phyloP scores from a whole-genome alignment of 2,329 filamentous ascomycete genomes.

The Beauveria caledonica region DNA sequence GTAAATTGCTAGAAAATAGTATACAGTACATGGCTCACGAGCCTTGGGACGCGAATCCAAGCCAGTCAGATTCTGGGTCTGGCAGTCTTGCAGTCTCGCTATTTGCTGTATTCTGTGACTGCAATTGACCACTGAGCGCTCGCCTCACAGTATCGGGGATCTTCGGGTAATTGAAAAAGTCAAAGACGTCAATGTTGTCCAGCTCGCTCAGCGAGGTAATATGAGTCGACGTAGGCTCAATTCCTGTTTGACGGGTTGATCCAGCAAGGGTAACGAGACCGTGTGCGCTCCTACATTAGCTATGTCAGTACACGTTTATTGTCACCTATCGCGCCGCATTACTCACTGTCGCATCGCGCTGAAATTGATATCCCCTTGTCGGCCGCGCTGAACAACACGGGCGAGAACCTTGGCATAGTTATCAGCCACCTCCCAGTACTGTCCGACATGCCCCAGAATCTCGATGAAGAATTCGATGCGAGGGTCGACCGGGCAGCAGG shows the following conservation, averaged over 20 bases:
- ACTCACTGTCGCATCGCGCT: slow-evolving; percentile 32
- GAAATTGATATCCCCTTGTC: slow-evolving; percentile 29
- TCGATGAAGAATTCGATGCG: slow-evolving; percentile 37
- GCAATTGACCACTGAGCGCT: slow-evolving; percentile 17
- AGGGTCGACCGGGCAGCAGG: slow-evolving; percentile 28
- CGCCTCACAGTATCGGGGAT: slow-evolving; percentile 17
- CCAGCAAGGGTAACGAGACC: slow-evolving; percentile 30
- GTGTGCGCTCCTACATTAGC: slow-evolving; percentile 26
- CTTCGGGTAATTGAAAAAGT: slow-evolving; percentile 37
- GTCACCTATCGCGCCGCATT: neutral
- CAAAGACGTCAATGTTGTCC: slow-evolving; percentile 36
- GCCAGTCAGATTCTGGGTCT: slow-evolving; percentile 26
- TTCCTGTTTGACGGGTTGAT: slow-evolving; percentile 26
- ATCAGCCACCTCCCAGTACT: slow-evolving; percentile 36
- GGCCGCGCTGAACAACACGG: slow-evolving; percentile 28
- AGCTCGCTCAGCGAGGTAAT: slow-evolving; percentile 31
- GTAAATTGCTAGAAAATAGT: neutral
- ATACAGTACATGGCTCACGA: neutral
- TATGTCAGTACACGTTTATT: neutral
- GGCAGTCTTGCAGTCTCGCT: slow-evolving; percentile 20
- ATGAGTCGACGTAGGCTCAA: slow-evolving; percentile 32
- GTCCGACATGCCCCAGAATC: slow-evolving; percentile 31
- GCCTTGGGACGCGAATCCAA: slow-evolving; percentile 16
- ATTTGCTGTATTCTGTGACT: slow-evolving; percentile 16
- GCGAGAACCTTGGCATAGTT: slow-evolving; percentile 34